Conservation (phyloP, 176 grass and related monocot genomes). For the Cenchrus fungigraminus region DNA sequence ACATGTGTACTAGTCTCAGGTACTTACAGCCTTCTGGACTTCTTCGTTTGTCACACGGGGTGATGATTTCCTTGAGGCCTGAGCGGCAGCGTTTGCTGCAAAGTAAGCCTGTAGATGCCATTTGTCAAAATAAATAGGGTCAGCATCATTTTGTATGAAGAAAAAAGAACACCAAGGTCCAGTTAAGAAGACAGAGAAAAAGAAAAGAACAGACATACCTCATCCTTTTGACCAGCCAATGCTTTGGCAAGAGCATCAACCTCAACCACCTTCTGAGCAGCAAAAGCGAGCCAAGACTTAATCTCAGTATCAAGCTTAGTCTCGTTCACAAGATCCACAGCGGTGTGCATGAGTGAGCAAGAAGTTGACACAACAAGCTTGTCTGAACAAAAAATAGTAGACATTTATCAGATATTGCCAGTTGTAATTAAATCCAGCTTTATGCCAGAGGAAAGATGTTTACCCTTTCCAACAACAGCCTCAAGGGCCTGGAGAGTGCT, state of each 20-base stretch:
- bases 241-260: constrained; percentile 88
- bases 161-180: background rate
- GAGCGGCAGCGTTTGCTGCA: constrained; percentile 85
- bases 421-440: background rate
- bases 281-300: constrained; percentile 94
- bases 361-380: constrained; percentile 94
- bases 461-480: constrained; percentile 87
- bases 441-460: constrained; percentile 8
- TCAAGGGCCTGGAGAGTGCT: constrained; percentile 75
- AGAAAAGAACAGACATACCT: constrained; percentile 49
- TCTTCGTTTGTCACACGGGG: constrained; percentile 93
- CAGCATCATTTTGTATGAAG: constrained; percentile 14
- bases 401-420: constrained; percentile 17
- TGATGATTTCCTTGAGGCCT: constrained; percentile 85
- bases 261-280: constrained; percentile 92
- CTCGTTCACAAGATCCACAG: constrained; percentile 92
- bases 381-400: constrained; percentile 54
- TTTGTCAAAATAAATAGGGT: background rate
- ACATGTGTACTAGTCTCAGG: background rate
- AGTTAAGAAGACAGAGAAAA: background rate
- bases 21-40: constrained; percentile 87
- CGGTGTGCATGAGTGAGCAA: constrained; percentile 94
- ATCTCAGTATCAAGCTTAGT: constrained; percentile 88
- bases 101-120: constrained; percentile 71
- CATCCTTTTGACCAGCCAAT: constrained; percentile 84